These are phyloP conservation scores for Sequoia sempervirens DNA, from an alignment of 75 land plant genomes.

Conservation along the genomic window DNA sequence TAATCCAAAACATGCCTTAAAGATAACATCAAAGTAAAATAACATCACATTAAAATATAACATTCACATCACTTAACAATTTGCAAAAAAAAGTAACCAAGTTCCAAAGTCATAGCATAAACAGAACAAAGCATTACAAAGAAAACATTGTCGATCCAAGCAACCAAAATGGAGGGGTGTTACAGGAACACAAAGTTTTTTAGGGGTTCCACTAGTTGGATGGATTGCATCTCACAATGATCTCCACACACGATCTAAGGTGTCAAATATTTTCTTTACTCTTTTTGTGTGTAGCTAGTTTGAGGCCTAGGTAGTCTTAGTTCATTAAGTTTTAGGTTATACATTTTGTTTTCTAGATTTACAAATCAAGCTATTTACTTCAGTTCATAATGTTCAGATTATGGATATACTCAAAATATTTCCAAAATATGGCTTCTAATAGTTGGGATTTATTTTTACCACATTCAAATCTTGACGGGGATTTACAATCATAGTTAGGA, in stretches of 20 bases:
- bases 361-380: neutral
- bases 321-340: neutral
- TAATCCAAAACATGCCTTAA: too few species aligned
- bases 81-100: too few species aligned
- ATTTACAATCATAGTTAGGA: neutral
- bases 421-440: neutral
- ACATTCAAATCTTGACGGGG: neutral
- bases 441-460: neutral
- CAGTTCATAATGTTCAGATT: neutral
- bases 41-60: too few species aligned
- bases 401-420: neutral
- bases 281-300: neutral
- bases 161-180: too few species aligned
- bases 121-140: too few species aligned
- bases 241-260: neutral
- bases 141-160: too few species aligned
- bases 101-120: too few species aligned
- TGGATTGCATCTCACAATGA: constrained; percentile 34
- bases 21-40: too few species aligned
- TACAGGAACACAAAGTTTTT: too few species aligned
- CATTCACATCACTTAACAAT: too few species aligned
- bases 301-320: neutral
- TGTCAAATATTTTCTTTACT: constrained; percentile 1
- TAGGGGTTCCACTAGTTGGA: too few species aligned
- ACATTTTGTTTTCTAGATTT: neutral